Evolutionary conservation across 108 stramenopile species (phyloP).

Genomic region (Pseudonitzschia multiseries): DNA sequence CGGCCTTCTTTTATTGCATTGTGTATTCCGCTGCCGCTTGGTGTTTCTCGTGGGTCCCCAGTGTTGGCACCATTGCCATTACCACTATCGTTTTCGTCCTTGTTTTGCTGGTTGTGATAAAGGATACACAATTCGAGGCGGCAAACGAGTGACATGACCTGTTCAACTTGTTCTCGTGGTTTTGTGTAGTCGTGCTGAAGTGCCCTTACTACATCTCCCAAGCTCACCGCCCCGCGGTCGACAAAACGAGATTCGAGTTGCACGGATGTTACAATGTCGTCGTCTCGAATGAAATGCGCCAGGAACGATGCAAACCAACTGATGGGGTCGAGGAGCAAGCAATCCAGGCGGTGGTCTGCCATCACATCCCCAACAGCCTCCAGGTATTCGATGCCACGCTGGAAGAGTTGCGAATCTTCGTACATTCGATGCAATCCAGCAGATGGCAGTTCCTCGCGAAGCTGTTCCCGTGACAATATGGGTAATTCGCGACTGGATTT

Average conservation of each 20-base stretch:
- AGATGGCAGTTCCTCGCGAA: background rate
- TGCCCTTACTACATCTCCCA: background rate
- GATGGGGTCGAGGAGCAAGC: slow-evolving; percentile 6
- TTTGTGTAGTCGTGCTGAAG: background rate
- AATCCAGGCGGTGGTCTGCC: slow-evolving; percentile 5
- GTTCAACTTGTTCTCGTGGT: background rate
- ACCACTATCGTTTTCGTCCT: background rate
- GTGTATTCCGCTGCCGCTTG: too few relatives aligned
- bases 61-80: too few relatives aligned
- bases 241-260: slow-evolving; percentile 1
- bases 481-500: background rate
- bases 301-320: slow-evolving; percentile 5
- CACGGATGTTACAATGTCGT: slow-evolving; percentile 4
- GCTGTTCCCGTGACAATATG: background rate
- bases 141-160: slow-evolving; percentile 8
- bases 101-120: background rate
- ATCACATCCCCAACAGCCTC: slow-evolving; percentile 1
- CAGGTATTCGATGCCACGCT: slow-evolving; percentile 3
- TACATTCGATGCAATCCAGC: background rate
- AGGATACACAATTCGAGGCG: slow-evolving; percentile 1
- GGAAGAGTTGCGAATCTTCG: background rate
- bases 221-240: background rate
- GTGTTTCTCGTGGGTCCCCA: too few relatives aligned
- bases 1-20: too few relatives aligned
- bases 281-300: slow-evolving; percentile 1